Evolutionary conservation across 345 rosid species (phyloP), one percentile per base, ranked within the genome.

Genomic region (Lumnitzera littorea): DNA sequence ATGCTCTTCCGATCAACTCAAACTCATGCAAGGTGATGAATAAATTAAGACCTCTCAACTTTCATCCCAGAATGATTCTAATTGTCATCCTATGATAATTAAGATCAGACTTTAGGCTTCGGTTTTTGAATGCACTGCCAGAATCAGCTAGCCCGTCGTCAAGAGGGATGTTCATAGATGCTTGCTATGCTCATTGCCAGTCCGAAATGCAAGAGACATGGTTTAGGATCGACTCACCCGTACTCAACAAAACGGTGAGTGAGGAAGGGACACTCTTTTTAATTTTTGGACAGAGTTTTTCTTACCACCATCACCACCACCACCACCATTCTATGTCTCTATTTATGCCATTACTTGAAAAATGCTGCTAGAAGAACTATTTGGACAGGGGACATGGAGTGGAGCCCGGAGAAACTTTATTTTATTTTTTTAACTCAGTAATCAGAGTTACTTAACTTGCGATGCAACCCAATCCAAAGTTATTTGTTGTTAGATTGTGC

Each of bases 181-280:
- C 96, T 46, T 92, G 98, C 74, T 92, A 73, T 61, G 78, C 83
- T 56, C 96, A 92, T 47, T 92, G 98, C 76, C 98, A 92, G 75
- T 82, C 90, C 10, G 97, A 80, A 74, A 72, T 66, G 66, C 98
- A 92, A 63, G 94, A 67, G 60, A 76, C 85, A 11, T 92, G 98
- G 98, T 78, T 76, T 52, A 74, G 83, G 80, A 58, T 67, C 27
- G 79, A 81, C 67, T 89, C 98, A 58, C 96, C 98, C 3, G 57
- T 60, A 51, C 67, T 92, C 50, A 72, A 67, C 14, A 75, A 76
- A 24, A 79, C 66, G 64, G 98, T 87, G 80, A 20, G 20, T 20
- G 20, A 20, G 20, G 20, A 20, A 66, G 53, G 43, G 56, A 16
- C 41, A 51, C 0, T 52, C 13, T 31, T n/a, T 0, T 20, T 20